A percentile compares a stretch with the other conserved stretches of the same genome.
phyloP scores from a whole-genome alignment of 345 rosid species.

The Populus alba region DNA sequence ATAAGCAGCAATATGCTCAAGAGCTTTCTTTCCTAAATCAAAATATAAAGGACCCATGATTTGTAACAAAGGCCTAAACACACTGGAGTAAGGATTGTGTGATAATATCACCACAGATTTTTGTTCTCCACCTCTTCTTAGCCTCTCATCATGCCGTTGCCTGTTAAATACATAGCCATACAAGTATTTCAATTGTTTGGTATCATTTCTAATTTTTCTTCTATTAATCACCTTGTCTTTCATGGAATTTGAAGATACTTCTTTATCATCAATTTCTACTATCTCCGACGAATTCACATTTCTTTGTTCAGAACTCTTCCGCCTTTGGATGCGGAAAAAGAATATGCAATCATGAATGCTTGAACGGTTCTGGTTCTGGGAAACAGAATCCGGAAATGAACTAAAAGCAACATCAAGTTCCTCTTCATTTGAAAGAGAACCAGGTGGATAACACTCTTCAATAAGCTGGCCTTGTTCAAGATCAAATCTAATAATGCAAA shows the following conservation, averaged over 20 bases:
- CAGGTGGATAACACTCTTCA: constrained; percentile 86
- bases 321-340: constrained; percentile 83
- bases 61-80: constrained; percentile 88
- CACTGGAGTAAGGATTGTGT: constrained; percentile 68
- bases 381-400: constrained; percentile 94
- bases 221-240: constrained; percentile 21
- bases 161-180: constrained; percentile 95
- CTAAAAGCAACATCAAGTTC: constrained; percentile 89
- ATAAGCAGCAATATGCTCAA: constrained; percentile 79
- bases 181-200: constrained; percentile 38
- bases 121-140: constrained; percentile 96
- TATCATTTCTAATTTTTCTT: constrained; percentile 11
- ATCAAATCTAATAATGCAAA: constrained; percentile 87
- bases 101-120: constrained; percentile 92
- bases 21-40: constrained; percentile 75
- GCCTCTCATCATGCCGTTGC: constrained; percentile 92
- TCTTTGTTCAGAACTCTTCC: constrained; percentile 31
- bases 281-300: constrained; percentile 31
- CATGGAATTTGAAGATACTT: constrained; percentile 18
- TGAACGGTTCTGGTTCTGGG: constrained; percentile 80
- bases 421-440: constrained; percentile 61
- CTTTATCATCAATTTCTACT: constrained; percentile 31
- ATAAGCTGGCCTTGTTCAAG: constrained; percentile 95
- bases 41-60: constrained; percentile 95
- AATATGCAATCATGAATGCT: constrained; percentile 97